Base-by-base conservation (phyloP, 805 yeast species). In the Priceomyces medius region DNA sequence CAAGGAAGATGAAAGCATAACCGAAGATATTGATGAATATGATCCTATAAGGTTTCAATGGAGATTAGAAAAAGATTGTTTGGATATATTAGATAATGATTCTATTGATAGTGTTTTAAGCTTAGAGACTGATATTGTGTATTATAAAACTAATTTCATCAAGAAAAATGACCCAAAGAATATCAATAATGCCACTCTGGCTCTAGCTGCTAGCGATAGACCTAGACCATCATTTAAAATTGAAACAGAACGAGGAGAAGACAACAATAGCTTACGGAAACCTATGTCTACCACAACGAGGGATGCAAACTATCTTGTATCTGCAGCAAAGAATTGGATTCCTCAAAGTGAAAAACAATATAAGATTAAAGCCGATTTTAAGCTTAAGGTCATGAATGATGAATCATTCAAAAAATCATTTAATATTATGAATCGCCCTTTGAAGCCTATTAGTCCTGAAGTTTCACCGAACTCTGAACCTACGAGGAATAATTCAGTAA, bases 381-480 rank as follows among this genome's bases (percentile, higher is more conserved):
- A 54, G 27, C 45, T 62, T 40, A 69, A 70, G 43, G 55, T 49
- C 20, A 68, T 70, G 59, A 62, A 66, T 46, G 65, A 58, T 38
- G 70, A 61, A 6, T 59, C 68, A 4, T 70, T 70, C 55, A 65
- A 60, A 33, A 55, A 50, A 35, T 44, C 55, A 4, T 70, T 58
- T 38, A 53, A 54, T 44, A 46, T 70, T 20, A 44, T 52, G 8
- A 55, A 58, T 23, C 66, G 55, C 16, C 76, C 76, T 0, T 27
- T 35, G 13, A 54, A 54, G 31, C 73, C 73, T 4, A 52, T 61
- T 7, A 59, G 67, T 34, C 76, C 76, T 3, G 73, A 66, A 42
- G 66, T 69, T 2, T 66, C 73, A 16, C 76, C 76, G 18, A 59
- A 48, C 20, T 63, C 71, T 5, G 68, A 63, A 41, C 74, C 76